These are phyloP conservation scores for Aspergillus fumigatus DNA, from an alignment of 2,329 filamentous ascomycete species.

Conservation along the genomic window DNA sequence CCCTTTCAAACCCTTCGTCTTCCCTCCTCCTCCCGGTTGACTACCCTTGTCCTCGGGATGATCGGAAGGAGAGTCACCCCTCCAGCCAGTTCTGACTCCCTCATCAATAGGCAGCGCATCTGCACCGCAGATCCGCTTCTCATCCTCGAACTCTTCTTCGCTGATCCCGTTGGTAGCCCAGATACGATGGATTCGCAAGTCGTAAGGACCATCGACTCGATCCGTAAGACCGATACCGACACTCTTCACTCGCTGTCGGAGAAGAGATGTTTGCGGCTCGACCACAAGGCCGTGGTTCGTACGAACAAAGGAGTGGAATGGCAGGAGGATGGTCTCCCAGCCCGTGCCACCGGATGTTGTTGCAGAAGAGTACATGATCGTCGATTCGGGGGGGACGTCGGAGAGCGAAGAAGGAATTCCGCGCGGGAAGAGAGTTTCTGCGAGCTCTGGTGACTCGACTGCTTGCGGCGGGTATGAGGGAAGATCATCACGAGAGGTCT, in stretches of 20 bases:
- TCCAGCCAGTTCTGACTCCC: slow-evolving; percentile 29
- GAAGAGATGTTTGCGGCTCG: slow-evolving; percentile 85
- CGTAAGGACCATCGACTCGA: slow-evolving; percentile 80
- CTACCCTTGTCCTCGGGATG: slow-evolving; percentile 7
- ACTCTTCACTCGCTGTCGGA: slow-evolving; percentile 78
- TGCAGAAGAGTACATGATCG: slow-evolving; percentile 29
- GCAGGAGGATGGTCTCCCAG: slow-evolving; percentile 94
- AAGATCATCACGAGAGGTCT: slow-evolving; percentile 10
- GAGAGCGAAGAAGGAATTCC: slow-evolving; percentile 34
- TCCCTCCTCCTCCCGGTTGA: slow-evolving; percentile 13
- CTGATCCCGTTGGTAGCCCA: slow-evolving; percentile 80
- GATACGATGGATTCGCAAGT: slow-evolving; percentile 76
- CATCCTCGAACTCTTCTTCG: slow-evolving; percentile 38
- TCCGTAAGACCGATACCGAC: slow-evolving; percentile 88
- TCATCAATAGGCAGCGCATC: slow-evolving; percentile 36
- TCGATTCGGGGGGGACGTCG: slow-evolving; percentile 33
- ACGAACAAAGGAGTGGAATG: slow-evolving; percentile 87
- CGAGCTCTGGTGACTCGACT: slow-evolving; percentile 19
- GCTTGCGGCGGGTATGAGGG: slow-evolving; percentile 12
- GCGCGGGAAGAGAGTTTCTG: slow-evolving; percentile 21
- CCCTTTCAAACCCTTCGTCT: slow-evolving; percentile 32
- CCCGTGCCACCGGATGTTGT: slow-evolving; percentile 66
- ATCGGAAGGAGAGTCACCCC: slow-evolving; percentile 2
- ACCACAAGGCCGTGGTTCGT: slow-evolving; percentile 91
- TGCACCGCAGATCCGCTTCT: slow-evolving; percentile 36